Conservation (phyloP, 2,329 filamentous ascomycete species). For the Apiospora kogelbergensis region DNA sequence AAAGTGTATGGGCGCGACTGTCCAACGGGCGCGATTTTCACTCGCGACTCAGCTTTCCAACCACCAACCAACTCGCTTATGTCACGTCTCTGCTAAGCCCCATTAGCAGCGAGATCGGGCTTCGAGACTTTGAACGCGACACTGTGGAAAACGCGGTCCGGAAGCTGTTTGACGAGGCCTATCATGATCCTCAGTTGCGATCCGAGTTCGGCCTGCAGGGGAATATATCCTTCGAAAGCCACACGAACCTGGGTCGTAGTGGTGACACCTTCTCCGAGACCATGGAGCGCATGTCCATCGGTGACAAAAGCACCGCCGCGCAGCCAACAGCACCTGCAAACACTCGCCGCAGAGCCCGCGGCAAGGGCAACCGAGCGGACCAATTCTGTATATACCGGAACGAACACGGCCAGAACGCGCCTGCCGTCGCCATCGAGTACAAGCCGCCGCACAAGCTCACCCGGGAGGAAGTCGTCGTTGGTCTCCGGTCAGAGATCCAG, state of each 20-base stretch:
- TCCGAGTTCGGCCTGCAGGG: constrained; percentile 31
- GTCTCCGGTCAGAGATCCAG: constrained; percentile 34
- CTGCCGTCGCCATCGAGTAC: constrained; percentile 36
- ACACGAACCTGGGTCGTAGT: constrained; percentile 36
- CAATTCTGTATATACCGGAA: constrained; percentile 32
- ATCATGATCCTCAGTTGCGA: constrained; percentile 28
- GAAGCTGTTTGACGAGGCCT: constrained; percentile 30
- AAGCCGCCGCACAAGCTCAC: constrained; percentile 39
- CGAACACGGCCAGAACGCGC: constrained; percentile 22
- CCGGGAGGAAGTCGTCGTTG: constrained; percentile 30
- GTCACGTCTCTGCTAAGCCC: constrained; percentile 28
- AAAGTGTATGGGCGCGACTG: constrained; percentile 33
- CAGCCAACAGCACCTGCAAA: constrained; percentile 18
- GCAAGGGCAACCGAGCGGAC: constrained; percentile 32
- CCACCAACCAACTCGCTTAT: constrained; percentile 33
- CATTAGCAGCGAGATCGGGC: constrained; percentile 35
- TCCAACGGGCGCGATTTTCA: constrained; percentile 23
- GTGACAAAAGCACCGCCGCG: neutral
- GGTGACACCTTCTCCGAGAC: neutral
- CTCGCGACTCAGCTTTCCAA: constrained; percentile 31
- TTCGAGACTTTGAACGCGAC: constrained; percentile 34
- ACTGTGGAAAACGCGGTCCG: constrained; percentile 36
- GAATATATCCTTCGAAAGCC: constrained; percentile 36
- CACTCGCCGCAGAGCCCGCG: constrained; percentile 14
- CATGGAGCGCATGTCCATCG: neutral